phyloP scores from a whole-genome alignment of 345 rosid genomes.

The Erucastrum elatum region DNA sequence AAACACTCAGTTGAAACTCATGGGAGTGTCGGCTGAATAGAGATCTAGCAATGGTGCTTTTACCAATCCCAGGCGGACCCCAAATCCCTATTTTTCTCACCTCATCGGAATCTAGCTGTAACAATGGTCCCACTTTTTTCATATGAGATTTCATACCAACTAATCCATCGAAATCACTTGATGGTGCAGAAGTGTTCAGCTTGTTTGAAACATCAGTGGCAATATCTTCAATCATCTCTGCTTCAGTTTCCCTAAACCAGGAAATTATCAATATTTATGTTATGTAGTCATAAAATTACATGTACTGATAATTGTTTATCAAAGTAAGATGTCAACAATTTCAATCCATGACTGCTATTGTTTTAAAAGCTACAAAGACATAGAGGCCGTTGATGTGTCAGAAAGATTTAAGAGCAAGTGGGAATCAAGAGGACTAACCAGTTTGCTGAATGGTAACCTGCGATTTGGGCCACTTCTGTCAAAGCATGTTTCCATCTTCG shows the following conservation, averaged over 20 bases:
- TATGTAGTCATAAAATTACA: too few species aligned
- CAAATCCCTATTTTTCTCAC: neutral
- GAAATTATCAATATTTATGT: neutral
- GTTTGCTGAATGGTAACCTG: neutral
- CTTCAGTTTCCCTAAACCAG: neutral
- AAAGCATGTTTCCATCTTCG: neutral
- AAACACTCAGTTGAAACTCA: neutral
- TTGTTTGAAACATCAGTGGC: neutral
- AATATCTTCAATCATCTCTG: neutral
- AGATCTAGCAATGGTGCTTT: neutral
- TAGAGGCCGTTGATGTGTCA: too few species aligned
- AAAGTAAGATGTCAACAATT: too few species aligned
- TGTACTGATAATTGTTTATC: too few species aligned
- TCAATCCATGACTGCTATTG: too few species aligned
- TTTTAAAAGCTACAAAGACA: too few species aligned
- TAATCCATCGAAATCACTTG: neutral
- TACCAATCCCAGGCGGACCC: neutral
- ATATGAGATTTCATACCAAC: neutral
- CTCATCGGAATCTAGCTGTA: neutral
- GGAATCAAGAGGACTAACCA: neutral
- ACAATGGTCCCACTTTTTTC: neutral
- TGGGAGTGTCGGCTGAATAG: neutral
- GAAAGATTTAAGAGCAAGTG: neutral
- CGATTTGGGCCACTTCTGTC: neutral
- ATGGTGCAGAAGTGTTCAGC: neutral